Evolutionary conservation across 306 rosid genomes (phyloP).

Genomic region (Begonia loranthoides): DNA sequence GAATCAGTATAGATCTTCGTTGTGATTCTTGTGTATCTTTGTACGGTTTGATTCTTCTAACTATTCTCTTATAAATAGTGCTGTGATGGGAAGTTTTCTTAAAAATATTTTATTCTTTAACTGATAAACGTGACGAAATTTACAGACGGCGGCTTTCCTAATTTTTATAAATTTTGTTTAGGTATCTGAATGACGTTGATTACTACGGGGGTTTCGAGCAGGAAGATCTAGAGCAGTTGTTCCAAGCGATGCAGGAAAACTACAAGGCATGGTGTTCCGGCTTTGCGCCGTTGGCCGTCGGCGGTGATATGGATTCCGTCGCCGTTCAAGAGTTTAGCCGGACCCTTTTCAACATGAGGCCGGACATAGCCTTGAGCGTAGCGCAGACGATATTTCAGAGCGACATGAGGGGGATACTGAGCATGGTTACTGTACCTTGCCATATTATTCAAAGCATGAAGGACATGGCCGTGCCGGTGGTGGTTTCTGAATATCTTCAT

Average conservation of each 20-base stretch:
- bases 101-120: too few relatives aligned
- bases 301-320: slow-evolving; percentile 81
- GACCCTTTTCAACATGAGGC: slow-evolving; percentile 83
- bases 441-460: slow-evolving; percentile 63
- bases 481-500: slow-evolving; percentile 58
- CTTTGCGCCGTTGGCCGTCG: slow-evolving; percentile 67
- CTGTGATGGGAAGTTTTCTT: too few relatives aligned
- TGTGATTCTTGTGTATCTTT: too few relatives aligned
- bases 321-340: slow-evolving; percentile 83
- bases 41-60: too few relatives aligned
- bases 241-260: slow-evolving; percentile 49
- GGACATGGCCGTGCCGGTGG: slow-evolving; percentile 76
- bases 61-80: too few relatives aligned
- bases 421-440: slow-evolving; percentile 43
- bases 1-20: too few relatives aligned
- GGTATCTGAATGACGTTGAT: slow-evolving; percentile 64
- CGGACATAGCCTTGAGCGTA: slow-evolving; percentile 64
- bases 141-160: too few relatives aligned
- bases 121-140: too few relatives aligned
- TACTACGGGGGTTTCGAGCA: slow-evolving; percentile 81
- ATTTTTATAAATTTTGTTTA: slow-evolving; percentile 1
- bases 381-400: slow-evolving; percentile 51
- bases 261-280: slow-evolving; percentile 85
- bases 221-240: slow-evolving; percentile 56
- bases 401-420: slow-evolving; percentile 48